A percentile compares a stretch with the other conserved stretches of the same genome.
Conservation (phyloP, 208 protist species). For the Herpetomonas samuelpessoai region DNA sequence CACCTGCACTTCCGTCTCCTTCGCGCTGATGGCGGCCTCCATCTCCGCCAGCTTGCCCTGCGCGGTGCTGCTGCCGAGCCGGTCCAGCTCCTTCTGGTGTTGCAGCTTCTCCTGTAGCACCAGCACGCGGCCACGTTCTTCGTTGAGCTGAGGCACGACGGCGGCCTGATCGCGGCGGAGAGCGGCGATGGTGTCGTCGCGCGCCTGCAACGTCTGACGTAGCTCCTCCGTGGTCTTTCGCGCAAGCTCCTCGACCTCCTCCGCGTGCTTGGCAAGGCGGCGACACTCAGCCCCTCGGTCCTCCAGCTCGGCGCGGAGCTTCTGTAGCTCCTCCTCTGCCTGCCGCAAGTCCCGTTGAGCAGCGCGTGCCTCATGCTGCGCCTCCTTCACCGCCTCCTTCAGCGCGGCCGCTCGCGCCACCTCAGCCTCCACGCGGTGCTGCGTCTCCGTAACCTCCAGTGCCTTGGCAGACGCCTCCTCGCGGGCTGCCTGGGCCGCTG, state of each 20-base stretch:
- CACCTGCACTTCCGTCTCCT: constrained; percentile 17
- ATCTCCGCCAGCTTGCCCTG: constrained; percentile 9
- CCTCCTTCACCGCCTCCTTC: constrained; percentile 8
- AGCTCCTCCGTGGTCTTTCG: constrained; percentile 48
- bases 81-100: constrained; percentile 34
- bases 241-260: constrained; percentile 56
- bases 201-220: constrained; percentile 24
- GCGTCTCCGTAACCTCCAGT: constrained; percentile 16
- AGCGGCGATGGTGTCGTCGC: constrained; percentile 37
- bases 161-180: constrained; percentile 50
- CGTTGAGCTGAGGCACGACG: constrained; percentile 33
- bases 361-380: constrained; percentile 20
- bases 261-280: constrained; percentile 41
- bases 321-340: constrained; percentile 24
- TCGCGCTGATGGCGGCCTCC: constrained; percentile 14
- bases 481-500: constrained; percentile 7
- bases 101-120: constrained; percentile 53
- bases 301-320: constrained; percentile 19
- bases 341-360: constrained; percentile 9
- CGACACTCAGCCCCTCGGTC: constrained; percentile 39
- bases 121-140: constrained; percentile 37
- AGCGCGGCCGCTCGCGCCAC: constrained; percentile 9
- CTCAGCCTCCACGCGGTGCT: constrained; percentile 11
- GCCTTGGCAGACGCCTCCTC: constrained; percentile 8
- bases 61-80: constrained; percentile 6